A percentile compares a stretch with the other conserved stretches of the same genome.
These are phyloP conservation scores for Solanum chilense DNA, from an alignment of 257 asterid genomes.

Conservation along the genomic window DNA sequence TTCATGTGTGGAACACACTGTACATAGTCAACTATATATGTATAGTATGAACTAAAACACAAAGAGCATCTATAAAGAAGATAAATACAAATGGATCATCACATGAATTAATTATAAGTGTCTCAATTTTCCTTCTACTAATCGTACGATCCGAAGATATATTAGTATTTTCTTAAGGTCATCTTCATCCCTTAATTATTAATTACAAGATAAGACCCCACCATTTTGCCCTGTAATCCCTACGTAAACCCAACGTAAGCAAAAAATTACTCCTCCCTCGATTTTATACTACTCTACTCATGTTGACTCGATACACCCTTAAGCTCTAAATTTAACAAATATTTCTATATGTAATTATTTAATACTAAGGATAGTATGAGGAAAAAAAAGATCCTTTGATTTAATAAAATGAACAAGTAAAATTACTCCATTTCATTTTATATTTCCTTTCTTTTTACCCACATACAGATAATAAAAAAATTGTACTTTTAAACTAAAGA, in stretches of 20 bases:
- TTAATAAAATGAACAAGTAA: background rate
- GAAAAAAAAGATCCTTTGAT: background rate
- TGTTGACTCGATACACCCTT: accelerated
- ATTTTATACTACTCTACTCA: background rate
- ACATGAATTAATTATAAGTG: background rate
- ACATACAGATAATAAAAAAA: no score
- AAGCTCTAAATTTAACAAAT: background rate
- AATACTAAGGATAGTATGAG: background rate
- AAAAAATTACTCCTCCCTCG: background rate
- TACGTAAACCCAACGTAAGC: background rate
- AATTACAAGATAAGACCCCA: background rate
- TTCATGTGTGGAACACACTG: background rate
- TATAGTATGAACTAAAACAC: background rate
- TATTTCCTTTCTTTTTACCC: background rate
- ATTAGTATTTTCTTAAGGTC: background rate
- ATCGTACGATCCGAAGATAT: background rate
- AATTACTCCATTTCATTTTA: background rate
- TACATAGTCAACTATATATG: background rate
- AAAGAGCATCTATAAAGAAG: background rate
- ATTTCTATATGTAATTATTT: background rate
- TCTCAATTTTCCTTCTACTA: background rate
- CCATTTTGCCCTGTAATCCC: background rate
- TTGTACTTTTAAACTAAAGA: background rate
- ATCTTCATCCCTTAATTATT: background rate
- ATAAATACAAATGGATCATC: background rate